Percentiles rank a stretch among this genome's conserved stretches.
Evolutionary conservation across 192 early-diverging fungal species (phyloP).

Genomic region (Entomortierella parvispora): DNA sequence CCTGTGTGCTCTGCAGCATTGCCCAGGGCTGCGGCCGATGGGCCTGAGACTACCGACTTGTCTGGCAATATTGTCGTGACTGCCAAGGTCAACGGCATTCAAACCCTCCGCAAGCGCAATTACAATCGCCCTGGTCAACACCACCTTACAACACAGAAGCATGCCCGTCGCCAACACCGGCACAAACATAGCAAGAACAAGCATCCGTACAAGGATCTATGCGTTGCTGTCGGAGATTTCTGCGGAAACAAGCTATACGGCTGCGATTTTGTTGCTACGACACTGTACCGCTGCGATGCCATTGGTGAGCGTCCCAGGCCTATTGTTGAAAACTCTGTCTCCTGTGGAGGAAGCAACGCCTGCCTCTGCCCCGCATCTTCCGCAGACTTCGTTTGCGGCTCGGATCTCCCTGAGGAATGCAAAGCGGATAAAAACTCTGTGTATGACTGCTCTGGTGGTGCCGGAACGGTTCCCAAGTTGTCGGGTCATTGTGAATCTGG

Average conservation of each 20-base stretch:
- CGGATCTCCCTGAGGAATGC: not conserved
- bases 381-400: not conserved
- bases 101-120: slow-evolving; percentile 1
- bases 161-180: not conserved
- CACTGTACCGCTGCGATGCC: not conserved
- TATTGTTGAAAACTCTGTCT: slow-evolving; percentile 9
- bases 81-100: slow-evolving; percentile 1
- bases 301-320: not conserved
- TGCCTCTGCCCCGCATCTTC: not conserved
- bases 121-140: slow-evolving; percentile 7
- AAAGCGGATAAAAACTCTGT: not conserved
- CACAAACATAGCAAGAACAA: no score
- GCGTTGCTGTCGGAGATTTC: no score
- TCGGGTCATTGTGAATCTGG: not conserved
- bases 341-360: slow-evolving; percentile 6
- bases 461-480: not conserved
- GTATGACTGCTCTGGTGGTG: not conserved
- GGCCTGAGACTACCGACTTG: not conserved
- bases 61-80: not conserved
- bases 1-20: slow-evolving; percentile 8
- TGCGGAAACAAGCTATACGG: no score
- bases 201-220: no score
- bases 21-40: slow-evolving; percentile 3
- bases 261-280: no score
- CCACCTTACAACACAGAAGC: not conserved